Percentiles rank a stretch among this genome's conserved stretches.
Evolutionary conservation across 2,329 filamentous ascomycete genomes (phyloP).

Genomic region (Capronia epimyces): DNA sequence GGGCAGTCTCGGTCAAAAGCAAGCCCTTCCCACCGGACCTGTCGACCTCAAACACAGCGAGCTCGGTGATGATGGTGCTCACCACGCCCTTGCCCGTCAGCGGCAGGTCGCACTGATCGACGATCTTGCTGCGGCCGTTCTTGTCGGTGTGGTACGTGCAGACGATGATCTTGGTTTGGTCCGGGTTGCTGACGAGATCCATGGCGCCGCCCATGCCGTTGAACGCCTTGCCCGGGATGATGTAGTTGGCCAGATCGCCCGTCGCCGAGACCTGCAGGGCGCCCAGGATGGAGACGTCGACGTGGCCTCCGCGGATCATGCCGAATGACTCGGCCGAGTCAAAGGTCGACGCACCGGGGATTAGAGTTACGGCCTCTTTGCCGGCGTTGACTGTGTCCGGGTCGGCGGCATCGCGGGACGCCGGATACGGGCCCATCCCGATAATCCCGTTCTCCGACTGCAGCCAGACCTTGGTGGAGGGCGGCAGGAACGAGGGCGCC

Average conservation of each 20-base stretch:
- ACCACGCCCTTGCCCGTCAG: constrained; percentile 62
- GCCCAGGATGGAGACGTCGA: constrained; percentile 78
- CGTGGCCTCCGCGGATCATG: constrained; percentile 81
- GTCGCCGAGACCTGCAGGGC: constrained; percentile 72
- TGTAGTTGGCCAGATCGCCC: constrained; percentile 81
- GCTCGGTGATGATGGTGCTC: constrained; percentile 66
- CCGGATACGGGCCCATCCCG: constrained; percentile 75
- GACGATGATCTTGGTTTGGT: constrained; percentile 66
- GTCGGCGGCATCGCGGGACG: constrained; percentile 63
- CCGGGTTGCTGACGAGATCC: constrained; percentile 67
- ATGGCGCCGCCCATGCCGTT: constrained; percentile 83
- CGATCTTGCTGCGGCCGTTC: constrained; percentile 62
- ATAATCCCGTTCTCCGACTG: constrained; percentile 84
- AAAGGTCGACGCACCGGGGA: constrained; percentile 70
- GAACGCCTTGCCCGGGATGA: constrained; percentile 77
- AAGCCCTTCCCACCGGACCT: constrained; percentile 54
- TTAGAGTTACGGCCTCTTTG: constrained; percentile 77
- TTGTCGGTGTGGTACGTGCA: constrained; percentile 66
- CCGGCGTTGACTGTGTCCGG: constrained; percentile 79
- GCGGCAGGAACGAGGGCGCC: constrained; percentile 67
- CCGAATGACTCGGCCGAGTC: constrained; percentile 76
- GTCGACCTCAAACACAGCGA: constrained; percentile 75
- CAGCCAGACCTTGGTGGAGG: constrained; percentile 67
- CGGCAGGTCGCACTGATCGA: constrained; percentile 59
- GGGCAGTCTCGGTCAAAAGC: constrained; percentile 66